Base-by-base conservation (phyloP, 805 yeast genomes). In the Wickerhamomyces mucosus region DNA sequence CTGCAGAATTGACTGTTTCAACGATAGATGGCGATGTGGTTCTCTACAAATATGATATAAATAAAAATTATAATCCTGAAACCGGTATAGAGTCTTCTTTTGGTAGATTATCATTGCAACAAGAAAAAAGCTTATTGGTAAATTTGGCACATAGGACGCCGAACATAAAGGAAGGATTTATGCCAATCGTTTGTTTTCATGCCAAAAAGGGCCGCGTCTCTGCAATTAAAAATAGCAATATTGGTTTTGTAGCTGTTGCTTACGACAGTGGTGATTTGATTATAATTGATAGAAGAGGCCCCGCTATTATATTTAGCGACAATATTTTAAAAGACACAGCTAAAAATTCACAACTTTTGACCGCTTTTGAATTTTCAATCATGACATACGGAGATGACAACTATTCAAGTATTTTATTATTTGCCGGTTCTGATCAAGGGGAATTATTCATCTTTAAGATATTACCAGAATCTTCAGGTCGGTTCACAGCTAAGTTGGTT, bases 221-320 rank as follows among this genome's bases (percentile, higher is more conserved):
- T 0, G 69, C 82, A 2, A 38, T 88, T 29, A 65, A 69, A 33
- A 70, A 81, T 52, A 77, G 88, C 38, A 69, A 78, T 40, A 64
- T 85, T 29, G 96, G 96, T 0, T 88, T 92, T 58, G 82, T 80
- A 7, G 92, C 81, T 1, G 61, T 83, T 26, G 94, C 82, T 1
- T 85, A 80, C 51, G 68, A 67, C 28, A 67, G 76, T 11, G 96
- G 97, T n/a, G 65, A 73, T 21, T 39, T 89, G 13, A 56, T 78
- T 3, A 75, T 89, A 0, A 59, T 88, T 36, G 96, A 89, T 56
- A 63, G 82, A 34, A 65, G 96, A 36, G 82, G 82, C 61, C 88
- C 88, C 1, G 85, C 83, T 0, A 55, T 77, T 6, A 77, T 81
- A 18, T 61, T 58, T 37, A 62, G 67, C 31, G 63, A 59, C 12